These are phyloP conservation scores for Quercus robur DNA, from an alignment of 306 rosid species.

Conservation along the genomic window DNA sequence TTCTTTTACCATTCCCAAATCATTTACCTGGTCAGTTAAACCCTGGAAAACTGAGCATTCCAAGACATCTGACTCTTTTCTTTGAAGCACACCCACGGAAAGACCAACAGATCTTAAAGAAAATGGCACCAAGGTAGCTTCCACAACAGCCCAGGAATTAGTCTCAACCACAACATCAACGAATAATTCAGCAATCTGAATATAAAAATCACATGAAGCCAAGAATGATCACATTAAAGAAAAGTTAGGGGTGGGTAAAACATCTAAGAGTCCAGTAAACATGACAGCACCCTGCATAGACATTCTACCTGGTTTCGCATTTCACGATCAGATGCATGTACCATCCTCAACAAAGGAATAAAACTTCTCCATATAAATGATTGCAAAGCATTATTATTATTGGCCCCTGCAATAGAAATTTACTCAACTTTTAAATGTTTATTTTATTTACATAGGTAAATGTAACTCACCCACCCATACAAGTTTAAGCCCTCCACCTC, in stretches of 20 bases:
- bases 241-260: background rate
- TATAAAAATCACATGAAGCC: conserved; percentile 22
- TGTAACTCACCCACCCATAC: background rate
- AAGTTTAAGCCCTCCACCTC: background rate
- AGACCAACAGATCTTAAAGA: conserved; percentile 53
- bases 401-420: conserved; percentile 39
- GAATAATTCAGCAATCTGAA: conserved; percentile 59
- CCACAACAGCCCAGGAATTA: conserved; percentile 52
- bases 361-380: conserved; percentile 62
- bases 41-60: conserved; percentile 23
- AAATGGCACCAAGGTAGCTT: conserved; percentile 56
- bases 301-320: conserved; percentile 65
- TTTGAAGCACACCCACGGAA: conserved; percentile 52
- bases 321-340: conserved; percentile 40
- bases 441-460: background rate
- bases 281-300: conserved; percentile 7
- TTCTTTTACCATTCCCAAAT: conserved; percentile 29
- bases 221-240: conserved; percentile 17
- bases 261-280: conserved; percentile 1
- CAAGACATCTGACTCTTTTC: conserved; percentile 34
- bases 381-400: conserved; percentile 31
- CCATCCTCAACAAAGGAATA: conserved; percentile 61
- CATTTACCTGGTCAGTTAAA: conserved; percentile 17
- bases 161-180: conserved; percentile 55
- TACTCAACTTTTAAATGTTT: background rate